Conservation (phyloP, 352 stramenopile genomes). For the Phytopythium delawarense region DNA sequence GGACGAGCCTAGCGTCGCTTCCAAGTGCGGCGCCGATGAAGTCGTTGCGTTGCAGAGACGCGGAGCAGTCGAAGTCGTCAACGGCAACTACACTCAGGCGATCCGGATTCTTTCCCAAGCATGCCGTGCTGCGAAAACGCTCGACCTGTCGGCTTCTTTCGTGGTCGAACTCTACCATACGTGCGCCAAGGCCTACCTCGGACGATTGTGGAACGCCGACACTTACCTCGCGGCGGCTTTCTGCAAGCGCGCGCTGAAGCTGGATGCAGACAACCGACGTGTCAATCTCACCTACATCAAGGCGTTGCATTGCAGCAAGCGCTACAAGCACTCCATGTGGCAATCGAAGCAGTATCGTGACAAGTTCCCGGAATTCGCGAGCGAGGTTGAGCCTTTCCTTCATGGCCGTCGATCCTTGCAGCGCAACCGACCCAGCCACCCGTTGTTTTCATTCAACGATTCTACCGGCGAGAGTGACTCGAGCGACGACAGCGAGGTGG, state of each 20-base stretch:
- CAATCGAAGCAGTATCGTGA: constrained; percentile 37
- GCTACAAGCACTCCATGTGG: constrained; percentile 34
- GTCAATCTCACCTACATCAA: constrained; percentile 61
- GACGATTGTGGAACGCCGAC: constrained; percentile 61
- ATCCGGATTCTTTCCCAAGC: constrained; percentile 35
- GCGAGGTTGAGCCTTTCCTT: constrained; percentile 34
- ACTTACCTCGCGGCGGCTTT: constrained; percentile 55
- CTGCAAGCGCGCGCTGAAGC: constrained; percentile 59
- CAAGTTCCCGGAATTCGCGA: constrained; percentile 38
- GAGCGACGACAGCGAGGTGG: constrained; percentile 18
- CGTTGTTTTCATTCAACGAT: not conserved
- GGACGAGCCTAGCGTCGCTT: constrained; percentile 25
- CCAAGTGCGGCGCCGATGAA: not conserved
- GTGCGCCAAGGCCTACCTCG: constrained; percentile 62
- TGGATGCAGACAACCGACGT: constrained; percentile 38
- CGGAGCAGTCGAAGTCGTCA: constrained; percentile 4
- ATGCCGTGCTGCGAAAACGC: constrained; percentile 16
- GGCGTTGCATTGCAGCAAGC: constrained; percentile 37
- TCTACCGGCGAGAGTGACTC: constrained; percentile 15
- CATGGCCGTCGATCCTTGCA: not conserved
- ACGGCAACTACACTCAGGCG: constrained; percentile 31
- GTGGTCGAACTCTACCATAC: constrained; percentile 36
- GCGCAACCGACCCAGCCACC: not conserved
- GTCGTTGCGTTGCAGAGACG: constrained; percentile 12
- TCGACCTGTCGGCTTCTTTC: constrained; percentile 10